Evolutionary conservation across 352 stramenopile species (phyloP), one percentile per base, ranked within the genome.

Genomic region (Thalassiosira livingstoniorum): DNA sequence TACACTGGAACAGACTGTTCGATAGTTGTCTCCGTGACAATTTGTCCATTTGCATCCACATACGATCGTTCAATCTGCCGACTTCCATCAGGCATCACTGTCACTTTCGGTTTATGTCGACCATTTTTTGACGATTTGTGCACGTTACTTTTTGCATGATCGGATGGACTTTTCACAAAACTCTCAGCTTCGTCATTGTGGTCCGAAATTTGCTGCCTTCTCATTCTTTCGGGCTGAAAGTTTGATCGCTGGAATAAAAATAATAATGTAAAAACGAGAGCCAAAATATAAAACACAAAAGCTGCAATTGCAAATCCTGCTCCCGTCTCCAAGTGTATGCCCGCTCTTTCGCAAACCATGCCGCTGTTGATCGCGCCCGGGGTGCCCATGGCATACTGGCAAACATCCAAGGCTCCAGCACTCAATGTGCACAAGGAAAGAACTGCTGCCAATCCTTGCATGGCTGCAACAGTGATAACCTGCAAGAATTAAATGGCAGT

Each of bases 21-120:
- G 27, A 58, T 58, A 29, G 21, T 58, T 25, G 47, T 58, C 21
- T 58, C 47, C 11, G 47, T 58, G 11, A 58, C 47, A 58, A 58
- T n/a, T 29, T 58, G 11, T 5, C 47, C 47, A 58, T 58, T 23
- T 58, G 21, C 47, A 27, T 58, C 47, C 11, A 58, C 7, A 23
- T 25, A 58, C 4, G 11, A 29, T 58, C 47, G 5, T n/a, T 58
- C 47, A 27, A 58, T n/a, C 27, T 27, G 47, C 21, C n/a, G 47
- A 27, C 47, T 58, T 58, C 47, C 47, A 58, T 58, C 47, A 27
- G 47, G 47, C 21, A 58, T 11, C 21, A 58, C 21, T 27, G 47
- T 29, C n/a, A 29, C 47, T 7, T 10, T 5, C 11, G 11, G 21
- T 7, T 58, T 15, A 58, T 7, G 21, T 15, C n/a, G n/a, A n/a